Conservation (phyloP, 768 basidiomycete species). For the Pleurotus sapidus region DNA sequence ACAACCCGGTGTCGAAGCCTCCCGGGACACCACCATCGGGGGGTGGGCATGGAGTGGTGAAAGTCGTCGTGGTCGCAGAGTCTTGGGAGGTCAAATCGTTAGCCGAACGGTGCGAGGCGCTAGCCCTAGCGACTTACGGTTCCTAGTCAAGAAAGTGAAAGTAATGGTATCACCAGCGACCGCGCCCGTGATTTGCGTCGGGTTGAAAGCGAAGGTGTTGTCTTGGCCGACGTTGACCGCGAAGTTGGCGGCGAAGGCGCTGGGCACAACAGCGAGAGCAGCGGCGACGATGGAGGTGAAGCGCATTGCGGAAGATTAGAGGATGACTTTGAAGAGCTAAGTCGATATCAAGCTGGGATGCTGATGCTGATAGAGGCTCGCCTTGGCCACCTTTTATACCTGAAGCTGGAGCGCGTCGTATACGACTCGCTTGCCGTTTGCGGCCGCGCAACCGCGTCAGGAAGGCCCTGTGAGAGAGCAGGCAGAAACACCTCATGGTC, state of each 20-base stretch:
- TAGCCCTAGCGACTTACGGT: neutral
- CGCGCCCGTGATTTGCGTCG: constrained; percentile 2
- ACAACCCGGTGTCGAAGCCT: neutral
- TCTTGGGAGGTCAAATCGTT: neutral
- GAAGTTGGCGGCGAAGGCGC: neutral
- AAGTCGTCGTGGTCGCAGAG: neutral
- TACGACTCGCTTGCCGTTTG: neutral
- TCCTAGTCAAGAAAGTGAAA: constrained; percentile 1
- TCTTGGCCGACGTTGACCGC: constrained; percentile 3
- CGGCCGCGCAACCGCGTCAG: neutral
- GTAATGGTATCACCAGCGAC: constrained; percentile 6
- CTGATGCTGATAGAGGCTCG: neutral
- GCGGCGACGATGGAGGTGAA: constrained; percentile 5
- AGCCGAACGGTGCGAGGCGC: too few species aligned
- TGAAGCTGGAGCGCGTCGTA: neutral
- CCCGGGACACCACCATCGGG: neutral
- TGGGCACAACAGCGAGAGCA: neutral
- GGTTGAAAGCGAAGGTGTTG: constrained; percentile 8
- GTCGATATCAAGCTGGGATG: neutral
- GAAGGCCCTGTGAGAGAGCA: constrained; percentile 1
- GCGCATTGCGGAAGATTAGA: neutral
- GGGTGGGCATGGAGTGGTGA: neutral
- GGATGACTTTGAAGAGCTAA: neutral
- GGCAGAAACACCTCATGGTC: neutral
- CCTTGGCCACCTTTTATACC: neutral